Conservation (phyloP, 2,329 filamentous ascomycete species). For the Ciborinia camelliae region DNA sequence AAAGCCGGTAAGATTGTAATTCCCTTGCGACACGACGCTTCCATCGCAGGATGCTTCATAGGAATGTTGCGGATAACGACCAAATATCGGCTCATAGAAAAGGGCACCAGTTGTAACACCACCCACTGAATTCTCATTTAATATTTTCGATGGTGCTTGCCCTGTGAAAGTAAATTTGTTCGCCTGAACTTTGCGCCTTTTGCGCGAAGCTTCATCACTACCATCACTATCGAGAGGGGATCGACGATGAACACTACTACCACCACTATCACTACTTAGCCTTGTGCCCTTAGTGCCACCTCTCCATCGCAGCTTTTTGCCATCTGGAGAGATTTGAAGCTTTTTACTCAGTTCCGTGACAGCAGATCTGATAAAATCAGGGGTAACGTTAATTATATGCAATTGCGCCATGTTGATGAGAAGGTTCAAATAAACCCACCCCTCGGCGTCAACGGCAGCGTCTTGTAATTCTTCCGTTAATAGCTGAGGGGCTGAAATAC, state of each 20-base stretch:
- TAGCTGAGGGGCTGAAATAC: conserved; percentile 59
- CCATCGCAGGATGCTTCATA: conserved; percentile 37
- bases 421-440: conserved; percentile 81
- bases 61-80: conserved; percentile 47
- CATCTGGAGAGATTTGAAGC: conserved; percentile 74
- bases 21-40: not conserved
- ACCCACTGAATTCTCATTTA: conserved; percentile 23
- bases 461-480: conserved; percentile 46
- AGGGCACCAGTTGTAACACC: conserved; percentile 48
- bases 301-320: conserved; percentile 76
- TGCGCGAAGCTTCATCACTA: conserved; percentile 25
- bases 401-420: conserved; percentile 79
- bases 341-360: conserved; percentile 67
- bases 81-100: conserved; percentile 63
- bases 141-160: not conserved
- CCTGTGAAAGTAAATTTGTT: conserved; percentile 21
- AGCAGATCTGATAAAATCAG: conserved; percentile 71
- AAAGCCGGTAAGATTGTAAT: conserved; percentile 3
- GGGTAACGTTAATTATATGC: conserved; percentile 79
- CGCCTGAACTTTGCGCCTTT: conserved; percentile 29
- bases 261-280: conserved; percentile 61
- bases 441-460: conserved; percentile 61
- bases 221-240: conserved; percentile 35
- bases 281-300: conserved; percentile 63
- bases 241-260: conserved; percentile 46